phyloP scores from a whole-genome alignment of 2,329 filamentous ascomycete genomes.

The Neonectria magnoliae region DNA sequence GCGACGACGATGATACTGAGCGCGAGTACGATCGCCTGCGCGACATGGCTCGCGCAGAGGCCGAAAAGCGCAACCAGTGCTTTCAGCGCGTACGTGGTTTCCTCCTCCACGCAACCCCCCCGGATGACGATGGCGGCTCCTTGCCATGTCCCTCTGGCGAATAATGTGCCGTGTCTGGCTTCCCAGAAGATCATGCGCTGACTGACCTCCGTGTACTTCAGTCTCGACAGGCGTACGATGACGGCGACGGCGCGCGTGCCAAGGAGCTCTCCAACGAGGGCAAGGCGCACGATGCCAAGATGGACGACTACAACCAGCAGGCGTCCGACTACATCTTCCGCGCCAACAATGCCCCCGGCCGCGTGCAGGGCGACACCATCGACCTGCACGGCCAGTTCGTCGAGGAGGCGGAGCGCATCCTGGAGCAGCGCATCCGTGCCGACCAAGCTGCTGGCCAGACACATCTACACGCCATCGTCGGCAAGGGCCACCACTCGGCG shows the following conservation, averaged over 20 bases:
- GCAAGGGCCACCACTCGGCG: slow-evolving; percentile 88
- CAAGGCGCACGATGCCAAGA: slow-evolving; percentile 83
- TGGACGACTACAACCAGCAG: slow-evolving; percentile 90
- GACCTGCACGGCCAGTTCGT: slow-evolving; percentile 96
- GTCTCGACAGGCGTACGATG: slow-evolving; percentile 83
- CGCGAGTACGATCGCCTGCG: slow-evolving; percentile 93
- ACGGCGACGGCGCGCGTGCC: slow-evolving; percentile 84
- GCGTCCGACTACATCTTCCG: slow-evolving; percentile 95
- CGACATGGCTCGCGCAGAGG: slow-evolving; percentile 83
- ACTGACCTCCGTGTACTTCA: slow-evolving; percentile 38
- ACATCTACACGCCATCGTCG: slow-evolving; percentile 94
- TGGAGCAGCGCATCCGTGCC: slow-evolving; percentile 85
- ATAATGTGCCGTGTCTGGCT: background rate
- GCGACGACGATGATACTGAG: slow-evolving; percentile 74
- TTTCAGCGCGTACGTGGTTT: slow-evolving; percentile 71
- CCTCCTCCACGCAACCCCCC: background rate
- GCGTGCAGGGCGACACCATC: slow-evolving; percentile 83
- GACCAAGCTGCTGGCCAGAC: slow-evolving; percentile 78
- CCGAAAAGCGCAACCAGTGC: slow-evolving; percentile 78
- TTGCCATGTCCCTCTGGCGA: background rate
- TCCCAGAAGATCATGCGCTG: slow-evolving; percentile 12
- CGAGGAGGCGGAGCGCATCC: slow-evolving; percentile 91
- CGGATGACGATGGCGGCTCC: background rate
- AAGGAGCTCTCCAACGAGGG: slow-evolving; percentile 86
- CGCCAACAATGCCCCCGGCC: slow-evolving; percentile 85